Evolutionary conservation across 139 green algal species (phyloP).

Genomic region (Pleodorina starrii): DNA sequence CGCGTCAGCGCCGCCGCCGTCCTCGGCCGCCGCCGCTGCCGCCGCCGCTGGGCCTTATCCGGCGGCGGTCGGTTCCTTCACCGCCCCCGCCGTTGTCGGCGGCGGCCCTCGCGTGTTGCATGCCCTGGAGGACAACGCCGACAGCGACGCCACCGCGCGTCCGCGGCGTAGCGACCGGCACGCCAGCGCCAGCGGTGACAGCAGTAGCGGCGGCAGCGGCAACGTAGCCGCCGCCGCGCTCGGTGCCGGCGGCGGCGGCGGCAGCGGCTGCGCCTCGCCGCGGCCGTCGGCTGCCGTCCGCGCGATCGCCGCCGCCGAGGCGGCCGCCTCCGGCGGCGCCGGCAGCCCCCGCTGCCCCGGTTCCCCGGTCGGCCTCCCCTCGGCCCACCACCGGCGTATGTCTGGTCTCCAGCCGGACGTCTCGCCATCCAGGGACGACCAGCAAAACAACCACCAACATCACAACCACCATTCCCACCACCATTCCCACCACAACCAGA

Average conservation of each 20-base stretch:
- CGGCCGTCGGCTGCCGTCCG: not conserved
- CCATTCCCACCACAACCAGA: not conserved
- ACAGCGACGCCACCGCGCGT: not conserved
- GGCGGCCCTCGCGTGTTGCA: not conserved
- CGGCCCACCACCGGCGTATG: not conserved
- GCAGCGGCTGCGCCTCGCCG: not conserved
- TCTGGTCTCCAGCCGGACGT: not conserved
- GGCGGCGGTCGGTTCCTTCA: not conserved
- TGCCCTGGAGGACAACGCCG: not conserved
- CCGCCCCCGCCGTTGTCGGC: too few species aligned
- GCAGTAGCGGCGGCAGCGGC: not conserved
- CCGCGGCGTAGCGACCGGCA: not conserved
- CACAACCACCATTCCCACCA: not conserved
- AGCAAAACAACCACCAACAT: not conserved
- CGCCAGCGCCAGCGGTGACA: not conserved
- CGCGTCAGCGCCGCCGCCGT: not conserved
- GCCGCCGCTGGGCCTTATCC: not conserved
- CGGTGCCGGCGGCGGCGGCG: not conserved
- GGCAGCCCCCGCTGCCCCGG: not conserved
- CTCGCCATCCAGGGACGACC: too few species aligned
- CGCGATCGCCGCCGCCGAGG: not conserved
- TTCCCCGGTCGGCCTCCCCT: not conserved
- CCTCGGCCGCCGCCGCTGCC: not conserved
- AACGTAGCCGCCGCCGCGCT: not conserved
- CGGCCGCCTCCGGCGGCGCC: not conserved